Conservation (phyloP, 179 eudicot genomes). For the Silene coronaria region DNA sequence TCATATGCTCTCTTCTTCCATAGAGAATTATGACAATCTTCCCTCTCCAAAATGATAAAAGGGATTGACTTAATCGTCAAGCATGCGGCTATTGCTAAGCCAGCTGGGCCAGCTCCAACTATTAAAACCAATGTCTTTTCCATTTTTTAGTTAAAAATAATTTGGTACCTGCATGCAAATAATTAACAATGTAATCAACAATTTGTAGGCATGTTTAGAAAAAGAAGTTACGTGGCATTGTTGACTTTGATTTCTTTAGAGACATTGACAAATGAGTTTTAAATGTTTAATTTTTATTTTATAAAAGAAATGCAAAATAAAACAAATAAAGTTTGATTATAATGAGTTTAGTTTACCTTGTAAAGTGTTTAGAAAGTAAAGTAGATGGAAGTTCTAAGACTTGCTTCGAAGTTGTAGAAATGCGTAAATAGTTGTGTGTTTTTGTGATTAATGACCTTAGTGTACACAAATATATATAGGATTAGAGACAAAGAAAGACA, state of each 20-base stretch:
- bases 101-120: conserved; percentile 45
- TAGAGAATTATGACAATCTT: conserved; percentile 36
- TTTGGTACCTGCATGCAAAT: not conserved
- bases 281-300: too few relatives aligned
- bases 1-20: conserved; percentile 46
- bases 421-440: not conserved
- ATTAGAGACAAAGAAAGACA: not conserved
- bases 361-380: too few relatives aligned
- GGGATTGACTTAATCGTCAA: conserved; percentile 22
- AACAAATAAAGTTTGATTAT: too few relatives aligned
- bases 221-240: too few relatives aligned
- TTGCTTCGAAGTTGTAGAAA: too few relatives aligned
- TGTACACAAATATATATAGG: not conserved
- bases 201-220: too few relatives aligned
- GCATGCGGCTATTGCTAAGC: conserved; percentile 33
- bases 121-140: conserved; percentile 32
- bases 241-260: not conserved
- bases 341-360: too few relatives aligned
- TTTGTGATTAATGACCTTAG: too few relatives aligned
- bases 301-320: too few relatives aligned
- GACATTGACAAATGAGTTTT: too few relatives aligned
- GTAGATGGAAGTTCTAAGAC: too few relatives aligned
- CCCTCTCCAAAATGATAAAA: conserved; percentile 30
- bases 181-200: too few relatives aligned
- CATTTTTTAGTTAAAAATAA: not conserved